Evolutionary conservation across 192 early-diverging fungal genomes (phyloP).

Genomic region (Entomortierella chlamydospora): DNA sequence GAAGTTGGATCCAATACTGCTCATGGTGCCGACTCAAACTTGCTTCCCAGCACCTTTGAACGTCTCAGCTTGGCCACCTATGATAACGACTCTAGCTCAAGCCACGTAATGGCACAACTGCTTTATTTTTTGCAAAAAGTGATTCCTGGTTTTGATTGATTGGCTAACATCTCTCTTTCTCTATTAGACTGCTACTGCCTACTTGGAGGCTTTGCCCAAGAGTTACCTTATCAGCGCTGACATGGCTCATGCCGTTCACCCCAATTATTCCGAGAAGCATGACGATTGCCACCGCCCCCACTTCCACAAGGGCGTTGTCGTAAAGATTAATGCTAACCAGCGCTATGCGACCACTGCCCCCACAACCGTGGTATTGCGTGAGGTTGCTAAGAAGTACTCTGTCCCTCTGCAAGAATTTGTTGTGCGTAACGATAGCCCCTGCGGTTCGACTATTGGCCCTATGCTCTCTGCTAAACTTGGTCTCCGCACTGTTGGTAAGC

Average conservation of each 20-base stretch:
- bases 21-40: constrained; percentile 93
- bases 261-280: constrained; percentile 82
- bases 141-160: constrained; percentile 9
- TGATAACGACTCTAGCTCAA: constrained; percentile 17
- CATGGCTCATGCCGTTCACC: constrained; percentile 83
- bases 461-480: constrained; percentile 95
- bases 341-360: constrained; percentile 84
- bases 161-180: too few relatives aligned
- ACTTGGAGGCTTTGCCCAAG: constrained; percentile 86
- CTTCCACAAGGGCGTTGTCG: constrained; percentile 94
- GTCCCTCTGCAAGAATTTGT: constrained; percentile 93
- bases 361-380: constrained; percentile 77
- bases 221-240: constrained; percentile 92
- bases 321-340: constrained; percentile 98
- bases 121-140: too few relatives aligned
- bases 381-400: constrained; percentile 79
- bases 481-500: constrained; percentile 88
- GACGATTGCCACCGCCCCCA: constrained; percentile 93
- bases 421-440: constrained; percentile 93
- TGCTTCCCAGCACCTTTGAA: constrained; percentile 79
- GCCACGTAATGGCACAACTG: too few relatives aligned
- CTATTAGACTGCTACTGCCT: constrained; percentile 62
- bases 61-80: constrained; percentile 64
- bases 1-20: constrained; percentile 94
- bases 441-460: constrained; percentile 98